Conservation (phyloP, 805 yeast genomes). For the Candida ovalis region DNA sequence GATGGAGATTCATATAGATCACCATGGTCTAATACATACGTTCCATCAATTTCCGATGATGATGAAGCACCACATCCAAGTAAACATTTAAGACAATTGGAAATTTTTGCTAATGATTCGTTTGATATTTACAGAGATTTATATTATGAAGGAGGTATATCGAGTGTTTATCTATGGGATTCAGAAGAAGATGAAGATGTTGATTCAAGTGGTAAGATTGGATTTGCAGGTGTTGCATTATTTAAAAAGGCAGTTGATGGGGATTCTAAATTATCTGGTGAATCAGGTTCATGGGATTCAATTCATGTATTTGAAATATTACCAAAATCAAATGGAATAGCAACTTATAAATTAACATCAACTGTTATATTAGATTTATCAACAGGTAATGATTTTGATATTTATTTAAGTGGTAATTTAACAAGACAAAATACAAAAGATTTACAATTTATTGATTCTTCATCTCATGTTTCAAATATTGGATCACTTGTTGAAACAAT, state of each 20-base stretch:
- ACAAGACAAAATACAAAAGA: slow-evolving; percentile 76
- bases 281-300: slow-evolving; percentile 77
- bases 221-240: slow-evolving; percentile 89
- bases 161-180: slow-evolving; percentile 92
- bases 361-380: slow-evolving; percentile 78
- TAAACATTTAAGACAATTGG: slow-evolving; percentile 62
- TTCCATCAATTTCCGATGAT: slow-evolving; percentile 47
- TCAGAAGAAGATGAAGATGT: slow-evolving; percentile 49
- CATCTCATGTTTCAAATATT: slow-evolving; percentile 78
- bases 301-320: slow-evolving; percentile 85
- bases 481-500: slow-evolving; percentile 85
- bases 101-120: slow-evolving; percentile 79
- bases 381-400: slow-evolving; percentile 30
- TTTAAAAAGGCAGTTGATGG: slow-evolving; percentile 54
- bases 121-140: slow-evolving; percentile 90
- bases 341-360: slow-evolving; percentile 72
- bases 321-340: slow-evolving; percentile 35
- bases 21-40: slow-evolving; percentile 83
- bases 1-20: slow-evolving; percentile 91
- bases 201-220: slow-evolving; percentile 42
- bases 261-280: slow-evolving; percentile 37
- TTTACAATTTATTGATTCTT: slow-evolving; percentile 42
- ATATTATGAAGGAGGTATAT: slow-evolving; percentile 92
- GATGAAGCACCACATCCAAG: slow-evolving; percentile 75
- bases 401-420: slow-evolving; percentile 72